phyloP scores from a whole-genome alignment of 495 filamentous ascomycete genomes.

The Cudoniella acicularis region DNA sequence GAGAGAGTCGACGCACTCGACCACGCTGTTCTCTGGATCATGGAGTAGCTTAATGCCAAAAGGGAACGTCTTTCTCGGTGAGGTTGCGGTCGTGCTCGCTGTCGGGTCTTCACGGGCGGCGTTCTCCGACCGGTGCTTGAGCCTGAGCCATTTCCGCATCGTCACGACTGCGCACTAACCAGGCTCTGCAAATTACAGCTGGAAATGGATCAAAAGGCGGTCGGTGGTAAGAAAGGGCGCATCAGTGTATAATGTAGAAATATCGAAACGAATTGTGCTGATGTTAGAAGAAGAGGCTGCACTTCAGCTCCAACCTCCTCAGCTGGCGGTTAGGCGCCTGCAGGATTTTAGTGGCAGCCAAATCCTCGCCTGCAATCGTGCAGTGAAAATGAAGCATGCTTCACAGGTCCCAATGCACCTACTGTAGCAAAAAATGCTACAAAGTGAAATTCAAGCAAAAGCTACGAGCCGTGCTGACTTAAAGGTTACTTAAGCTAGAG shows the following conservation, averaged over 20 bases:
- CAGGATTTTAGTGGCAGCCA: too few species aligned
- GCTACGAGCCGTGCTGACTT: too few species aligned
- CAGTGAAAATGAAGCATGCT: too few species aligned
- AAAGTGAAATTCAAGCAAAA: too few species aligned
- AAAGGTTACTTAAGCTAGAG: too few species aligned
- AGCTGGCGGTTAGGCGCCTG: neutral
- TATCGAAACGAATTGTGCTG: neutral
- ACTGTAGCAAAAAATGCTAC: too few species aligned
- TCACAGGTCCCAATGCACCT: too few species aligned
- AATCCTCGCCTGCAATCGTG: too few species aligned
- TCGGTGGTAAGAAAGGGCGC: neutral
- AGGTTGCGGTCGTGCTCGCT: neutral
- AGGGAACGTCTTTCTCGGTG: conserved; percentile 21
- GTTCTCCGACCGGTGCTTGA: conserved; percentile 1
- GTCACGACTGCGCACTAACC: neutral
- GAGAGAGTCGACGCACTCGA: conserved; percentile 22
- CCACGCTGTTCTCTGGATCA: conserved; percentile 9
- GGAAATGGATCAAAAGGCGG: neutral
- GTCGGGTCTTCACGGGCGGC: neutral
- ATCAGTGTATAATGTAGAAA: neutral
- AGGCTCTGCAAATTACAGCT: neutral
- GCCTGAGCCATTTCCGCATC: neutral
- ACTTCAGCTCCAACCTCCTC: neutral
- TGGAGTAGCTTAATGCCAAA: conserved; percentile 27
- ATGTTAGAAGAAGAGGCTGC: neutral